A percentile compares a stretch with the other conserved stretches of the same genome.
Evolutionary conservation across 1,139 yeast genomes (phyloP).

Genomic region (Ogataea hybrid): DNA sequence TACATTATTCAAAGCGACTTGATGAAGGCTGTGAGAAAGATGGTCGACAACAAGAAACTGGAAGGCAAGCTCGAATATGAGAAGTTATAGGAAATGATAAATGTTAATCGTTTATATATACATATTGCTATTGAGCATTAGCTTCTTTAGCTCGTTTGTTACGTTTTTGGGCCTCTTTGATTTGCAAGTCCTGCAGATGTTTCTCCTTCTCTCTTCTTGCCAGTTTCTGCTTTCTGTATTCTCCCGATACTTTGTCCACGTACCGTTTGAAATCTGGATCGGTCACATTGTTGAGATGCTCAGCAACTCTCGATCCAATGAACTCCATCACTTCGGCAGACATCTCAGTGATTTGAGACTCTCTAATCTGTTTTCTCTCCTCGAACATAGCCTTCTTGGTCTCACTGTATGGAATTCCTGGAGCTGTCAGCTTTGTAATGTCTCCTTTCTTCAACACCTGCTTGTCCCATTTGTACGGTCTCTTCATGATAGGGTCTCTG

Average conservation of each 20-base stretch:
- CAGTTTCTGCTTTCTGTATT: slow-evolving; percentile 18
- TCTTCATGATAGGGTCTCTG: slow-evolving; percentile 68
- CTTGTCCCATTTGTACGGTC: slow-evolving; percentile 52
- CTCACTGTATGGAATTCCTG: slow-evolving; percentile 75
- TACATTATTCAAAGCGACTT: slow-evolving; percentile 89
- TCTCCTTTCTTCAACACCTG: slow-evolving; percentile 58
- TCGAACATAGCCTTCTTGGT: slow-evolving; percentile 61
- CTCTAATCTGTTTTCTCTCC: slow-evolving; percentile 51
- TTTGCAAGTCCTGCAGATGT: slow-evolving; percentile 15
- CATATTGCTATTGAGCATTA: slow-evolving; percentile 5
- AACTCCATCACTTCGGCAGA: slow-evolving; percentile 65
- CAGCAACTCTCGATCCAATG: slow-evolving; percentile 69
- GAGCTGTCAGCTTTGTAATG: slow-evolving; percentile 61
- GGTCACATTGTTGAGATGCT: slow-evolving; percentile 41
- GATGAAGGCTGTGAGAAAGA: slow-evolving; percentile 98
- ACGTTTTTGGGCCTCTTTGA: slow-evolving; percentile 22
- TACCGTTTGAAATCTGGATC: slow-evolving; percentile 31
- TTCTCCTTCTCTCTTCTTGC: slow-evolving; percentile 19
- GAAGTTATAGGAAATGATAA: slow-evolving; percentile 50
- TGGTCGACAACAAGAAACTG: slow-evolving; percentile 93
- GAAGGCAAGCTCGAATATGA: slow-evolving; percentile 96
- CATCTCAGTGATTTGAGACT: slow-evolving; percentile 48
- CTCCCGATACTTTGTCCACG: slow-evolving; percentile 30
- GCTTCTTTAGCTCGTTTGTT: slow-evolving; percentile 24
- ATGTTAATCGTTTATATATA: slow-evolving; percentile 5